phyloP scores from a whole-genome alignment of 495 filamentous ascomycete genomes.

The Sphaerosporella brunnea region DNA sequence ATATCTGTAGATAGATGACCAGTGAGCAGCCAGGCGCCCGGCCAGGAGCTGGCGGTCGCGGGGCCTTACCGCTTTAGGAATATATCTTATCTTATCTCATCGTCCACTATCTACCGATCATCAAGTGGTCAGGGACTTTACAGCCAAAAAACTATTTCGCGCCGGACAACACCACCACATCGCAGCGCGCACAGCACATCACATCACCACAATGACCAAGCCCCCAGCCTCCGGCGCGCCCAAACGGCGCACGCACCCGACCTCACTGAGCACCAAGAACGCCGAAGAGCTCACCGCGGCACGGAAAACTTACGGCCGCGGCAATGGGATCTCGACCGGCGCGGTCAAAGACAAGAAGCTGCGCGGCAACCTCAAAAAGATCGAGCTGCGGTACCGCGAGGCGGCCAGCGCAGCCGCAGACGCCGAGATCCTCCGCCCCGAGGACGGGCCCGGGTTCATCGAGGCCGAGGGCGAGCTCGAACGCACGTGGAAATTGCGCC shows the following conservation, averaged over 20 bases:
- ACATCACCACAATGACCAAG: too few relatives aligned
- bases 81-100: too few relatives aligned
- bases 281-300: conserved; percentile 30
- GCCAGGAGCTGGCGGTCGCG: too few relatives aligned
- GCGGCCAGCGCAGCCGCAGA: conserved; percentile 70
- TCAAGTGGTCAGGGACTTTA: too few relatives aligned
- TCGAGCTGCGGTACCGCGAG: conserved; percentile 68
- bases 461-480: conserved; percentile 78
- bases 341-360: conserved; percentile 70
- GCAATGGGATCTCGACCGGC: conserved; percentile 42
- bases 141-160: too few relatives aligned
- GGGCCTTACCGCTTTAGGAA: too few relatives aligned
- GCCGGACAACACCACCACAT: too few relatives aligned
- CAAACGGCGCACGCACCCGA: background rate
- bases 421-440: conserved; percentile 85
- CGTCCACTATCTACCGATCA: too few relatives aligned
- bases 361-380: conserved; percentile 52
- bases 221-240: background rate
- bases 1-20: too few relatives aligned
- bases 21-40: too few relatives aligned
- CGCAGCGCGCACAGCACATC: too few relatives aligned
- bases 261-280: conserved; percentile 7
- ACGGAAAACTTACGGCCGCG: conserved; percentile 65
- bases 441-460: conserved; percentile 57
- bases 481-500: conserved; percentile 74